Percentiles rank a stretch among this genome's conserved stretches.
These are phyloP conservation scores for Wickerhamiella occidentalis DNA, from an alignment of 805 yeast genomes.

Conservation along the genomic window DNA sequence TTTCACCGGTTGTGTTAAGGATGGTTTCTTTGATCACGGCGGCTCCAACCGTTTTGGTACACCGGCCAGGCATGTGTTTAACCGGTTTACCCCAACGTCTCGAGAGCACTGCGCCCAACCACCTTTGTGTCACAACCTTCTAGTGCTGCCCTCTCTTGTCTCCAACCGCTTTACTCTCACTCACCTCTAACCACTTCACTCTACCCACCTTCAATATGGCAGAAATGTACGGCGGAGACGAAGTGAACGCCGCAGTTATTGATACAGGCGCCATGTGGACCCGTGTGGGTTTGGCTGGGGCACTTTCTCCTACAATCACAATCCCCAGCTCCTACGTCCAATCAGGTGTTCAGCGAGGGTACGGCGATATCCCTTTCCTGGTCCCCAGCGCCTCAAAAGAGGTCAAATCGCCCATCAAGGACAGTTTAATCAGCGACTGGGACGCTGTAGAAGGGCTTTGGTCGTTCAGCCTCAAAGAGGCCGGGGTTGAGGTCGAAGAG, in stretches of 20 bases:
- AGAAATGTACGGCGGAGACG: conserved; percentile 40
- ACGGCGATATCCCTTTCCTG: conserved; percentile 19
- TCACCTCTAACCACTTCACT: too few species aligned
- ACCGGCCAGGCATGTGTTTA: too few species aligned
- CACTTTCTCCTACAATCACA: conserved; percentile 68
- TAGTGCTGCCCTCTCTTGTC: background rate
- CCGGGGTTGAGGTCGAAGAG: conserved; percentile 45
- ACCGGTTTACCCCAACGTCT: too few species aligned
- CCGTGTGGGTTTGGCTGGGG: conserved; percentile 85
- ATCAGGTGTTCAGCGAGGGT: conserved; percentile 14
- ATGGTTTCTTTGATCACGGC: too few species aligned
- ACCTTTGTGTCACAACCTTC: too few species aligned
- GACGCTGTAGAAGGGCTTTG: conserved; percentile 72
- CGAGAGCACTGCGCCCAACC: too few species aligned
- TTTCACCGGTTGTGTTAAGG: too few species aligned
- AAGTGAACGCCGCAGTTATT: conserved; percentile 77
- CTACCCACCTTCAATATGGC: conserved; percentile 5
- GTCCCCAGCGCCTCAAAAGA: conserved; percentile 14
- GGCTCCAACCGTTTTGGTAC: too few species aligned
- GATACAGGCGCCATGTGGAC: conserved; percentile 84
- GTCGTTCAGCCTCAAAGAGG: conserved; percentile 42
- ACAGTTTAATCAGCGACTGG: conserved; percentile 47
- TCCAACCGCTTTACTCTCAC: too few species aligned
- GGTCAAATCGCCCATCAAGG: conserved; percentile 11
- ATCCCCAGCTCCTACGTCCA: conserved; percentile 18